A percentile compares a stretch with the other conserved stretches of the same genome.
These are phyloP conservation scores for Kwoniella bestiolae DNA, from an alignment of 768 basidiomycete genomes.

Conservation along the genomic window DNA sequence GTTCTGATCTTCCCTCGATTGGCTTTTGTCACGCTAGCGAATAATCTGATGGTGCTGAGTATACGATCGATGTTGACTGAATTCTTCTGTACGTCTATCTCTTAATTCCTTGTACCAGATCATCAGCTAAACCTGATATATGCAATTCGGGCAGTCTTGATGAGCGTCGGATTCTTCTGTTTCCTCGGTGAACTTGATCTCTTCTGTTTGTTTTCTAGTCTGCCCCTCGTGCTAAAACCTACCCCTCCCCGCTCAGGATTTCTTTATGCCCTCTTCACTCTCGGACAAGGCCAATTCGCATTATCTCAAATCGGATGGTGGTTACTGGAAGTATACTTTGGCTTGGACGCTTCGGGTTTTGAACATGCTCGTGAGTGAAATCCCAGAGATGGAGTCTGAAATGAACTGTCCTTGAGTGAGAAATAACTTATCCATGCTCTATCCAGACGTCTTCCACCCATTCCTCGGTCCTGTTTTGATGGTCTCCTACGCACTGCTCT, in stretches of 20 bases:
- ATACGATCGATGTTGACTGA: slow-evolving; percentile 88
- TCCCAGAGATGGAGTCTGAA: no score
- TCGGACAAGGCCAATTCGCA: slow-evolving; percentile 59
- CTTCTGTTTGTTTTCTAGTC: neutral
- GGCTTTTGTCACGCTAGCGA: slow-evolving; percentile 85
- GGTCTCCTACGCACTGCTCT: slow-evolving; percentile 78
- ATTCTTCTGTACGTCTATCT: slow-evolving; percentile 61
- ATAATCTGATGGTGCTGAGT: slow-evolving; percentile 61
- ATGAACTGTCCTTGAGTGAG: neutral
- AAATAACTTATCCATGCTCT: neutral
- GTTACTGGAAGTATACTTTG: slow-evolving; percentile 86
- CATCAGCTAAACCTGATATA: no score
- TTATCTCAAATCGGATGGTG: slow-evolving; percentile 80
- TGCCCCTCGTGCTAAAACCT: neutral
- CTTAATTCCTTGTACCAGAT: no score
- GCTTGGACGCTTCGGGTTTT: slow-evolving; percentile 91
- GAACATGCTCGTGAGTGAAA: slow-evolving; percentile 76
- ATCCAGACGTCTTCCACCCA: slow-evolving; percentile 73
- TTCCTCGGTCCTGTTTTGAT: slow-evolving; percentile 86
- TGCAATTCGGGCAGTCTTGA: slow-evolving; percentile 49
- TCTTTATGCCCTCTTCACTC: slow-evolving; percentile 92
- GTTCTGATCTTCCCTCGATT: slow-evolving; percentile 87
- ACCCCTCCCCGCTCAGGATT: no score
- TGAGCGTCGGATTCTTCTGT: slow-evolving; percentile 58
- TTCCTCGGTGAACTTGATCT: slow-evolving; percentile 64